Conservation (phyloP, 2,329 filamentous ascomycete species). For the Cytospora mali region DNA sequence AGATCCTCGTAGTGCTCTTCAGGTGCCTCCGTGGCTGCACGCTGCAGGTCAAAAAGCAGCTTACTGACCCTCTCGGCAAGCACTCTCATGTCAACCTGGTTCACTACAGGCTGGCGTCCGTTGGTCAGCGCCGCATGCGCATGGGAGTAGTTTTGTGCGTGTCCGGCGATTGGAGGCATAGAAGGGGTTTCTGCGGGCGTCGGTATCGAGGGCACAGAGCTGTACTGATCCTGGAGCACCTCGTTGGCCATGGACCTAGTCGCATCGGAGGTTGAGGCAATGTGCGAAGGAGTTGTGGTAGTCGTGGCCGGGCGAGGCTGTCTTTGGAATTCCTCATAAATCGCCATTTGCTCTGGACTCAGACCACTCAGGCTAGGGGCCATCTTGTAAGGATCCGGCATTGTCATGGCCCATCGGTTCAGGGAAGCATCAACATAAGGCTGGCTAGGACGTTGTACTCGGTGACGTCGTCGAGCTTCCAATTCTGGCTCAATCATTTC, state of each 20-base stretch:
- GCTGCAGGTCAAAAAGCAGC: constrained; percentile 59
- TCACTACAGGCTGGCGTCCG: constrained; percentile 50
- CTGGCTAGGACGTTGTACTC: constrained; percentile 74
- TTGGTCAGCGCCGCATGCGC: constrained; percentile 53
- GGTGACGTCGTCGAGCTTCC: constrained; percentile 75
- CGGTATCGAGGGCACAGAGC: constrained; percentile 57
- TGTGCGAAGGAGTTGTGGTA: constrained; percentile 58
- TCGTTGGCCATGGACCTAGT: constrained; percentile 66
- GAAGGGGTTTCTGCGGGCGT: constrained; percentile 62
- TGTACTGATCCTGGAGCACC: constrained; percentile 64
- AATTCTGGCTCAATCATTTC: constrained; percentile 85
- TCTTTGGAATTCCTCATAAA: constrained; percentile 94
- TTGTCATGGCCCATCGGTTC: constrained; percentile 89
- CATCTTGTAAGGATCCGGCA: constrained; percentile 90
- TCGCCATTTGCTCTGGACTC: constrained; percentile 89
- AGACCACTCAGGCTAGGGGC: constrained; percentile 70
- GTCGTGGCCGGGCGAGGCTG: constrained; percentile 69
- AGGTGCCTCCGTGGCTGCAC: constrained; percentile 53
- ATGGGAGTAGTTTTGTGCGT: constrained; percentile 59
- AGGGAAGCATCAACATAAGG: constrained; percentile 81
- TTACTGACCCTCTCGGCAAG: constrained; percentile 60
- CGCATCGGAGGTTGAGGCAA: constrained; percentile 61
- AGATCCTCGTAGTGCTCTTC: constrained; percentile 65
- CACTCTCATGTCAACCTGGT: constrained; percentile 54
- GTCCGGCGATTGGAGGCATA: constrained; percentile 54